A percentile compares a stretch with the other conserved stretches of the same genome.
Evolutionary conservation across 306 rosid genomes (phyloP).

Genomic region (Sphenostylis stenocarpa): DNA sequence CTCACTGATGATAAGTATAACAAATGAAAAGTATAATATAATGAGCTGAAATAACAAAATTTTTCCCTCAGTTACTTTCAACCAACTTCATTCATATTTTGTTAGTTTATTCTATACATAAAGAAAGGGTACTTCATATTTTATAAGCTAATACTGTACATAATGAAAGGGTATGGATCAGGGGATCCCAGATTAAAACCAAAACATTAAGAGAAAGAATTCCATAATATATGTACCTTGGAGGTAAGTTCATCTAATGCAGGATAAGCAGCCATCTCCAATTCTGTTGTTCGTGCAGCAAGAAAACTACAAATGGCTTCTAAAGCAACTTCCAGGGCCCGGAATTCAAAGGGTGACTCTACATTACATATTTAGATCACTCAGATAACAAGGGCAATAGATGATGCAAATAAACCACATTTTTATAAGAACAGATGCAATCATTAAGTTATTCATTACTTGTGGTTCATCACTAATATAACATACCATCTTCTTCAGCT

Average conservation of each 20-base stretch:
- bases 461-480: background rate
- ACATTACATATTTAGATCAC: constrained; percentile 45
- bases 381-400: constrained; percentile 29
- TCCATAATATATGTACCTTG: constrained; percentile 52
- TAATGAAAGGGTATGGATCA: background rate
- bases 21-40: constrained; percentile 5
- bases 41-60: background rate
- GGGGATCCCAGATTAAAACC: background rate
- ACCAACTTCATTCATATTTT: constrained; percentile 15
- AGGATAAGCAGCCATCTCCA: constrained; percentile 95
- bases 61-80: constrained; percentile 3
- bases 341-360: constrained; percentile 98
- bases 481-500: constrained; percentile 82
- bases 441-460: background rate
- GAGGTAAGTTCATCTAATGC: constrained; percentile 94
- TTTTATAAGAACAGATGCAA: constrained; percentile 14
- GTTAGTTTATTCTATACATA: background rate
- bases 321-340: constrained; percentile 93
- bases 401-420: constrained; percentile 16
- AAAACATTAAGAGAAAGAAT: constrained; percentile 30
- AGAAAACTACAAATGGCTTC: constrained; percentile 97
- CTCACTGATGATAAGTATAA: constrained; percentile 17
- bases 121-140: too few relatives aligned
- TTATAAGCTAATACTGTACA: constrained; percentile 6
- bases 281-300: constrained; percentile 89